Evolutionary conservation across 345 rosid species (phyloP), one percentile per base, ranked within the genome.

Genomic region (Excoecaria agallocha): DNA sequence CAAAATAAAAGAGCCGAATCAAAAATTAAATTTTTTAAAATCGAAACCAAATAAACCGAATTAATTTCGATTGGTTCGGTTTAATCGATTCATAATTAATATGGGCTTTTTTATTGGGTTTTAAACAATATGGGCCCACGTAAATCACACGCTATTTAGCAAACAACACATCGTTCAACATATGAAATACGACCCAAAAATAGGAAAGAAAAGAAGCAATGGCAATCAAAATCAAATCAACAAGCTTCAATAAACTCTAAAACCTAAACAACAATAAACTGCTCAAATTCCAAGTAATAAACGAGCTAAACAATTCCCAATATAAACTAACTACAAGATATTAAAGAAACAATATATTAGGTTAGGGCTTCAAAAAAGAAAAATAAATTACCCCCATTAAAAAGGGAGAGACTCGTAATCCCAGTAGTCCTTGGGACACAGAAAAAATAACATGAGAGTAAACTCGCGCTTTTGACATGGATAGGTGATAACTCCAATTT

Each of bases 391-490:
- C 98, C 98, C 97, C 97, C 99, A 82, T 62, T 86, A 84, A 73
- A 86, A 85, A 58, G 81, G 51, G 69, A 86, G 83, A 30, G 87
- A 68, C 82, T 86, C 89, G 82, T 86, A 86, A 76, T 86, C 87
- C 89, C 89, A 86, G 20, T 84, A 86, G 63, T 86, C 99, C 84
- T 93, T 93, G 41, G 98, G 91, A 16, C 97, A 89, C 39, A 90
- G 50, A 69, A 91, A n/a, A n/a, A n/a, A n/a, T 95, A 22, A 95
- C 85, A 48, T 95, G 94, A 12, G 96, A 24, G 82, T 93, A 95
- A 58, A 93, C 97, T 38, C 93, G 87, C 38, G 99, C 85, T 78
- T 95, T 95, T 72, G 97, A 95, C 98, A 95, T 93, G 84, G 71
- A 76, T 67, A 76, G 60, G 68, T 69, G 81, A 24, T 51, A n/a